A percentile compares a stretch with the other conserved stretches of the same genome.
These are phyloP conservation scores for Neurospora sp. DNA, from an alignment of 495 filamentous ascomycete genomes.

Conservation along the genomic window DNA sequence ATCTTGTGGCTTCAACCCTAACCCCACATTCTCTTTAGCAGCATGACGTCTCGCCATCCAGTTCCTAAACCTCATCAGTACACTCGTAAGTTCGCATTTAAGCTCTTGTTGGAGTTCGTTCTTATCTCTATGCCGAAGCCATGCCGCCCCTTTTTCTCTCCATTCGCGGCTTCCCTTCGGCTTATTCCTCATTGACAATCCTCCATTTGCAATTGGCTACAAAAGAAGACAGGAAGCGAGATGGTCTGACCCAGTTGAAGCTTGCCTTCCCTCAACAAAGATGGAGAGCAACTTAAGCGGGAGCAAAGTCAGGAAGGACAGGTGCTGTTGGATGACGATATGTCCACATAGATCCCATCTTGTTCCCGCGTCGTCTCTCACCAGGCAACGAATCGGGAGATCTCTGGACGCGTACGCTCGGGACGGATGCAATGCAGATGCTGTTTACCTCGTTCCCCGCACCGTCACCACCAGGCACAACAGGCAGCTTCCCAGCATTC, in stretches of 20 bases:
- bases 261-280: background rate
- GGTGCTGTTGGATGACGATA: background rate
- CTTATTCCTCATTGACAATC: background rate
- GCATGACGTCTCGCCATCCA: background rate
- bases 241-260: background rate
- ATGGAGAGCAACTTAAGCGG: background rate
- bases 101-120: background rate
- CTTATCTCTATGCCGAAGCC: background rate
- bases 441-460: constrained; percentile 3
- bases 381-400: background rate
- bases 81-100: background rate
- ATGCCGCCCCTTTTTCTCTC: background rate
- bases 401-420: background rate
- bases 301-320: background rate
- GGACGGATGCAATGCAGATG: constrained; percentile 3
- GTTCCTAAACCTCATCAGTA: background rate
- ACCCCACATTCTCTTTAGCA: background rate
- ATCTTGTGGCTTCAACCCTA: background rate
- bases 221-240: background rate
- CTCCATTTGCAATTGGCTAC: background rate
- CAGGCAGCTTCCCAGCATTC: background rate
- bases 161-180: background rate
- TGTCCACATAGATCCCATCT: background rate
- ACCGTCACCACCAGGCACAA: background rate
- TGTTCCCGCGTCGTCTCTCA: background rate